phyloP scores from a whole-genome alignment of 1,139 yeast genomes.

The Lodderomyces orthopsilosis region DNA sequence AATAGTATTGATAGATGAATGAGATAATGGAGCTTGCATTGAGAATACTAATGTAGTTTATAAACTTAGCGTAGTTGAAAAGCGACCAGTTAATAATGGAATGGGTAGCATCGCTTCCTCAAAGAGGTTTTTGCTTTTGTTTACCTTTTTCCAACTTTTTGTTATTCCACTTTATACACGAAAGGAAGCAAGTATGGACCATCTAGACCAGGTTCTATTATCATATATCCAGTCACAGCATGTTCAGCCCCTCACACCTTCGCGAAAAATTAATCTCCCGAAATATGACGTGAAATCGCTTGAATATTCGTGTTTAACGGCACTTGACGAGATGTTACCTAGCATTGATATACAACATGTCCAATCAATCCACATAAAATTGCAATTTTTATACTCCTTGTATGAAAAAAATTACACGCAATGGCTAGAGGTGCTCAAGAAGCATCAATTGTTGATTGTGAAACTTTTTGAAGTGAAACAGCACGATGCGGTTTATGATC shows the following conservation, averaged over 20 bases:
- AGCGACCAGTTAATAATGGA: no score
- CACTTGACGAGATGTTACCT: slow-evolving; percentile 6
- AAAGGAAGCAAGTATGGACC: slow-evolving; percentile 1
- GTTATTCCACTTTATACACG: slow-evolving; percentile 1
- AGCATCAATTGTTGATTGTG: slow-evolving; percentile 32
- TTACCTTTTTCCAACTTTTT: not conserved
- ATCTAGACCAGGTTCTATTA: slow-evolving; percentile 9
- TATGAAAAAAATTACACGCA: slow-evolving; percentile 8
- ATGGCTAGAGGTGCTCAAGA: slow-evolving; percentile 17
- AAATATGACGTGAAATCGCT: slow-evolving; percentile 12
- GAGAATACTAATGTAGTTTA: no score
- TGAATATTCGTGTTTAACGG: slow-evolving; percentile 10
- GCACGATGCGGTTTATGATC: slow-evolving; percentile 15
- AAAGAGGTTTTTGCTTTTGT: not conserved
- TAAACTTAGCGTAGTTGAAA: no score
- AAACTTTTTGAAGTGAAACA: slow-evolving; percentile 25
- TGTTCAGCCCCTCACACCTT: slow-evolving; percentile 11
- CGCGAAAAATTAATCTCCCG: slow-evolving; percentile 12
- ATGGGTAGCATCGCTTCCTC: not conserved
- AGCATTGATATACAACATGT: slow-evolving; percentile 6
- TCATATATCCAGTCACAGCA: slow-evolving; percentile 11
- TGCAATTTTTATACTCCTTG: slow-evolving; percentile 10
- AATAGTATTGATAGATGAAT: not conserved
- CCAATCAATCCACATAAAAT: slow-evolving; percentile 18
- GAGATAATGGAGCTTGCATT: no score